phyloP scores from a whole-genome alignment of 495 filamentous ascomycete genomes.

The Coniosporium apollinis region DNA sequence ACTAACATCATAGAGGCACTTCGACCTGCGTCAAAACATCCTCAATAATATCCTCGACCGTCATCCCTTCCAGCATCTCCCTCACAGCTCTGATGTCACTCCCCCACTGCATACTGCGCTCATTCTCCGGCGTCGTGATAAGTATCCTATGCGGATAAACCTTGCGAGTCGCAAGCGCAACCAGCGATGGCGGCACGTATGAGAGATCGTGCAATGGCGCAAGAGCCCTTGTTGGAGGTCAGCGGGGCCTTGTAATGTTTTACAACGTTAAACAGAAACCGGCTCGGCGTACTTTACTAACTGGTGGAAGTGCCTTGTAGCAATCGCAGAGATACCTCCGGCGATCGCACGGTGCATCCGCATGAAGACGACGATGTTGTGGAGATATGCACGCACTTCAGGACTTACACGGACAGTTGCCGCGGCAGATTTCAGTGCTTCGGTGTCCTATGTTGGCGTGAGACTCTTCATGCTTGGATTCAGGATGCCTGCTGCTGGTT shows the following conservation, averaged over 20 bases:
- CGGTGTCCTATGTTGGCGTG: conserved; percentile 27
- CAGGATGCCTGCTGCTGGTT: conserved; percentile 5
- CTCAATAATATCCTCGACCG: conserved; percentile 63
- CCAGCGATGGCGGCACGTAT: conserved; percentile 71
- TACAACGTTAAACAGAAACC: background rate
- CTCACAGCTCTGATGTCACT: conserved; percentile 57
- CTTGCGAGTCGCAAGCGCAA: conserved; percentile 71
- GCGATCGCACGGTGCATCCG: conserved; percentile 70
- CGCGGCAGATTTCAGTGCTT: conserved; percentile 23
- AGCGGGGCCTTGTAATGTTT: background rate
- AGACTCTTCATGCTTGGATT: too few species aligned
- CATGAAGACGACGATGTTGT: conserved; percentile 73
- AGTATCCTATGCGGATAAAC: conserved; percentile 74
- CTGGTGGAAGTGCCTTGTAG: conserved; percentile 57
- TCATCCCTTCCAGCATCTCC: conserved; percentile 46
- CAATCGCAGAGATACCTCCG: conserved; percentile 57
- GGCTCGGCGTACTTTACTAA: conserved; percentile 37
- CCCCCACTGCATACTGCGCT: conserved; percentile 87
- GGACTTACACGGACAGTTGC: conserved; percentile 31
- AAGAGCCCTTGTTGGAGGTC: conserved; percentile 33
- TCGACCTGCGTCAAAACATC: conserved; percentile 59
- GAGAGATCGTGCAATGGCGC: conserved; percentile 66
- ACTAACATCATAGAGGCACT: conserved; percentile 40
- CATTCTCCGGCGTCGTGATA: conserved; percentile 47
- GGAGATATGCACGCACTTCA: conserved; percentile 63